A percentile compares a stretch with the other conserved stretches of the same genome.
phyloP scores from a whole-genome alignment of 208 protist genomes.

The Leishmania major region DNA sequence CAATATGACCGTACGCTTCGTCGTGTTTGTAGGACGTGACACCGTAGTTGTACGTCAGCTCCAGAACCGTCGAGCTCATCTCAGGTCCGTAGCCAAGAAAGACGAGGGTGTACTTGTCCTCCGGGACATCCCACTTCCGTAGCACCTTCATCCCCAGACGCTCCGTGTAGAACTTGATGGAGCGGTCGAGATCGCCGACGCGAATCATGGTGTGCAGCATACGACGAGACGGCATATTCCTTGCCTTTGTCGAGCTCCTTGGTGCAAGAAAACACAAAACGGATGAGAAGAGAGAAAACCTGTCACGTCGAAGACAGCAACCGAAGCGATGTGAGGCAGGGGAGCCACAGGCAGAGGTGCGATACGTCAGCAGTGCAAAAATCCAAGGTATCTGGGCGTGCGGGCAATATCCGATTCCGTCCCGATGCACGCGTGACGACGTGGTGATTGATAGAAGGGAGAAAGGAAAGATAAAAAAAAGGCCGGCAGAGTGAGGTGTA shows the following conservation, averaged over 20 bases:
- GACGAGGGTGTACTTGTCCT: constrained; percentile 82
- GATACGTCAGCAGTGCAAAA: no score
- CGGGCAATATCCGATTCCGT: neutral
- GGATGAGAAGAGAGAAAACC: neutral
- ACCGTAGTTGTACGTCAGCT: constrained; percentile 91
- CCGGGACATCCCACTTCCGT: constrained; percentile 76
- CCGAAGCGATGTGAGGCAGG: neutral
- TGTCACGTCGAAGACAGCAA: neutral
- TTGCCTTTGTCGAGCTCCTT: neutral
- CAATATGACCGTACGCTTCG: constrained; percentile 81
- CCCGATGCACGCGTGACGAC: neutral
- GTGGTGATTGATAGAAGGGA: neutral
- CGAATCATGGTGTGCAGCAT: constrained; percentile 90
- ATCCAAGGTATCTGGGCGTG: neutral
- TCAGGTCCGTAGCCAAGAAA: constrained; percentile 85
- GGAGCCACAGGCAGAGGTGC: neutral
- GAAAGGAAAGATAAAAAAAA: neutral
- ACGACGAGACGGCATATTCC: constrained; percentile 38
- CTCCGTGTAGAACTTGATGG: constrained; percentile 85
- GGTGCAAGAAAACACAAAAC: neutral
- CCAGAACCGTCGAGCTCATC: constrained; percentile 67
- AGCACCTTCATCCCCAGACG: constrained; percentile 75
- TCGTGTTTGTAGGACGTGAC: constrained; percentile 69
- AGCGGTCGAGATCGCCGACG: constrained; percentile 80
- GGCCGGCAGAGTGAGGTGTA: neutral